phyloP scores from a whole-genome alignment of 176 grass and related monocot genomes.

The Cocos nucifera region DNA sequence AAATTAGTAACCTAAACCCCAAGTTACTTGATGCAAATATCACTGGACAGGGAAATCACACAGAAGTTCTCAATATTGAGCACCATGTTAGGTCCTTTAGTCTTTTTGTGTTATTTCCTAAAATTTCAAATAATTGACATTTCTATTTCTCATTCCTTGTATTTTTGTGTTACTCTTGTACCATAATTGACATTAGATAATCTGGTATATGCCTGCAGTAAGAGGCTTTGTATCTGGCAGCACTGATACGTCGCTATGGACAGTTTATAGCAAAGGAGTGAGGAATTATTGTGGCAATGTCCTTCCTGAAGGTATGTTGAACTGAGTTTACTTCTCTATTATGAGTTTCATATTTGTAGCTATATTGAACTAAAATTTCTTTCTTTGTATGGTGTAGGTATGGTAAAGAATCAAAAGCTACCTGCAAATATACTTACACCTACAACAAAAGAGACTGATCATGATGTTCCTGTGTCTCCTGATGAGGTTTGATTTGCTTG shows the following conservation, averaged over 20 bases:
- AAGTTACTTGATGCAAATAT: too few species aligned
- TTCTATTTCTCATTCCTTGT: background rate
- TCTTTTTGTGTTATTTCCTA: too few species aligned
- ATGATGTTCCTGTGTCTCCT: conserved; percentile 78
- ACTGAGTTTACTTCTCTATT: conserved; percentile 1
- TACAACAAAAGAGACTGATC: conserved; percentile 84
- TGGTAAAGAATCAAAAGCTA: conserved; percentile 85
- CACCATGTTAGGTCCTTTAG: too few species aligned
- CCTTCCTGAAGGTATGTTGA: conserved; percentile 53
- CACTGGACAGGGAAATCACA: too few species aligned
- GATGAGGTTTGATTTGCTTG: conserved; percentile 46
- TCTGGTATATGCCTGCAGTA: conserved; percentile 37
- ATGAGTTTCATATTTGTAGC: background rate
- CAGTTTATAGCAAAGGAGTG: conserved; percentile 67
- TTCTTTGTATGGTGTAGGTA: conserved; percentile 28
- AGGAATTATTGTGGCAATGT: conserved; percentile 94
- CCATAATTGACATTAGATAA: conserved; percentile 3
- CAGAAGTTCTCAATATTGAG: too few species aligned
- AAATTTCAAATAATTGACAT: too few species aligned
- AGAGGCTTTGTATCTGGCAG: conserved; percentile 89
- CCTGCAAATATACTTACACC: conserved; percentile 77
- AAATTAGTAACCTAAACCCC: too few species aligned
- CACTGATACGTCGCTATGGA: conserved; percentile 96
- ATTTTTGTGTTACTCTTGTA: background rate
- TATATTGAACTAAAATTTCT: background rate